These are phyloP conservation scores for Mortierella sp. DNA, from an alignment of 371 early-diverging fungal genomes.

Conservation along the genomic window DNA sequence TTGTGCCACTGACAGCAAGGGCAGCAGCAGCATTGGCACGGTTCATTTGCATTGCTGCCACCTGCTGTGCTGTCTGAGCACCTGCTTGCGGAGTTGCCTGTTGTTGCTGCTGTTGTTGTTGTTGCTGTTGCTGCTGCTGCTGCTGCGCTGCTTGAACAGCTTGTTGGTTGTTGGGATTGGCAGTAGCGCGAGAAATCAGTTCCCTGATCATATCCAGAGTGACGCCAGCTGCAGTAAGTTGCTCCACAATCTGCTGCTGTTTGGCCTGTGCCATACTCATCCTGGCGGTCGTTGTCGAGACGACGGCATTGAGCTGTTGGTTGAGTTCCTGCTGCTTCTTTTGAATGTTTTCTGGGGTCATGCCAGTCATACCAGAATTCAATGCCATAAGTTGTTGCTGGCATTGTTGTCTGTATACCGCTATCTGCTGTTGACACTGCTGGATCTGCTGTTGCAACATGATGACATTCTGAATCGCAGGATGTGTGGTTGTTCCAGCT, in stretches of 20 bases:
- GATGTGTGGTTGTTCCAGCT: too few relatives aligned
- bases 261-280: slow-evolving; percentile 24
- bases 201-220: slow-evolving; percentile 46
- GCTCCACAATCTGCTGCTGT: slow-evolving; percentile 33
- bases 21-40: slow-evolving; percentile 10
- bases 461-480: slow-evolving; percentile 22
- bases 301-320: slow-evolving; percentile 20
- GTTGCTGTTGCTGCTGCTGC: too few relatives aligned
- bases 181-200: slow-evolving; percentile 18
- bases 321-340: slow-evolving; percentile 27
- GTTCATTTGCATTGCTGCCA: slow-evolving; percentile 17
- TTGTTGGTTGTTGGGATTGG: slow-evolving; percentile 21
- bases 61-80: slow-evolving; percentile 27
- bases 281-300: too few relatives aligned
- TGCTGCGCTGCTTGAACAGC: slow-evolving; percentile 21
- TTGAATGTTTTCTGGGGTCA: slow-evolving; percentile 4
- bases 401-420: slow-evolving; percentile 14
- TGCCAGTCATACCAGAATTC: slow-evolving; percentile 22
- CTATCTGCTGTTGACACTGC: slow-evolving; percentile 7
- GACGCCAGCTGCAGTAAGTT: slow-evolving; percentile 26
- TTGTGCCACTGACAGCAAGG: slow-evolving; percentile 8
- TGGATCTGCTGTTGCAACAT: slow-evolving; percentile 46
- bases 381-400: slow-evolving; percentile 23
- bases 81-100: slow-evolving; percentile 16
- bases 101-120: too few relatives aligned